Base-by-base conservation (phyloP, 768 basidiomycete genomes). In the Kwoniella newhampshirensis region DNA sequence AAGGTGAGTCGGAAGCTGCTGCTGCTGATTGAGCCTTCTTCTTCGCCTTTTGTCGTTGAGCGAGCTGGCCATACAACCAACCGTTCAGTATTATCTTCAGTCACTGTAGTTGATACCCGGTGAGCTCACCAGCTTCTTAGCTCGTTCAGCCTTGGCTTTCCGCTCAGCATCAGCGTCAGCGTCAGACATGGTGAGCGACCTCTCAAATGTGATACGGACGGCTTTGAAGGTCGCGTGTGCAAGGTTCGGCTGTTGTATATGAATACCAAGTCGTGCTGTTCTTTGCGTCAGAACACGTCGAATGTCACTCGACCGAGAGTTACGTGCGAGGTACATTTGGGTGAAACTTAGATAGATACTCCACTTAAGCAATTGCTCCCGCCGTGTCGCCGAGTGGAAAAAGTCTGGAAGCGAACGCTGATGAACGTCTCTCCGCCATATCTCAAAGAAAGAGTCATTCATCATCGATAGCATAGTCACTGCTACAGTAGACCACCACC, bases 71-170 rank as follows among this genome's bases (percentile, higher is more conserved):
- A 52, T 18, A 9, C n/a, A 13, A 17, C 26, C 21, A 21, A 30
- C n/a, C 25, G 11, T 26, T 11, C 18, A 18, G n/a, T 13, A 45
- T 32, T 28, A 47, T 35, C 30, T 21, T 26, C 25, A 51, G 23
- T 15, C 21, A 27, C 18, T 40, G 21, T 5, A 39, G 35, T 13
- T 18, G 32, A 25, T n/a, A 28, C 23, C 13, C 17, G 17, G 42
- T 6, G 17, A 13, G 59, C 73, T 35, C 44, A 75, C 74, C 30
- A 75, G 59, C 50, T 70, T 70, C 57, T 75, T 75, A 9, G 74
- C 74, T 20, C 74, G 43, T 12, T 67, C 74, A 5, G 74, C 74
- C 57, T 75, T 71, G 13, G 71, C 74, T 54, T 75, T 75, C 9
- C 74, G 54, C 54, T 71, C 71, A 18, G 65, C 68, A 30, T 73